phyloP scores from a whole-genome alignment of 352 stramenopile species.

The Globisporangium megalacanthum region DNA sequence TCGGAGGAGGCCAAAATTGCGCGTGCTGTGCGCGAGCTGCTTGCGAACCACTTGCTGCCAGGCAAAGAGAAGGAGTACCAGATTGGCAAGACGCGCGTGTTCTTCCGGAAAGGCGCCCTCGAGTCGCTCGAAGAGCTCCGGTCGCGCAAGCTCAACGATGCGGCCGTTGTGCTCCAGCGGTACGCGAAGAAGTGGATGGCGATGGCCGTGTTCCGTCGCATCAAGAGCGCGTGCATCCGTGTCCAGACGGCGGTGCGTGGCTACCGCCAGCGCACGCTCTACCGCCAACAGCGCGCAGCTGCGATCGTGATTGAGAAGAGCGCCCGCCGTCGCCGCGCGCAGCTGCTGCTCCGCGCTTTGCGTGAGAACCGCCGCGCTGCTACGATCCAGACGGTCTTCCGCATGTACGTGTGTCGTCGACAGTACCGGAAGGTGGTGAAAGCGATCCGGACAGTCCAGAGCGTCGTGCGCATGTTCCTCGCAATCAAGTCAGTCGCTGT shows the following conservation, averaged over 20 bases:
- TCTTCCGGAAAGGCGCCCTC: slow-evolving; percentile 79
- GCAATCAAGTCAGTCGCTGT: slow-evolving; percentile 68
- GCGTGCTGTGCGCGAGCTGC: slow-evolving; percentile 60
- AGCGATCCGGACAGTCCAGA: slow-evolving; percentile 72
- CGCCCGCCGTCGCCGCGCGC: slow-evolving; percentile 53
- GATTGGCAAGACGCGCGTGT: slow-evolving; percentile 85
- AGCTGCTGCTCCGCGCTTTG: slow-evolving; percentile 50
- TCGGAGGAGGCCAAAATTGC: slow-evolving; percentile 56
- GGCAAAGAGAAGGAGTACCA: slow-evolving; percentile 74
- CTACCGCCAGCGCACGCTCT: slow-evolving; percentile 34
- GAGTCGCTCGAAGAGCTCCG: slow-evolving; percentile 81
- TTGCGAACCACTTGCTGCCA: slow-evolving; percentile 68
- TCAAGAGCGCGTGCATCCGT: slow-evolving; percentile 49
- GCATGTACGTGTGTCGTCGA: slow-evolving; percentile 65
- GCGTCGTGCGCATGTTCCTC: slow-evolving; percentile 78
- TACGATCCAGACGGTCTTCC: slow-evolving; percentile 82
- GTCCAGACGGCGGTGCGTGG: slow-evolving; percentile 59
- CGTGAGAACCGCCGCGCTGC: slow-evolving; percentile 65
- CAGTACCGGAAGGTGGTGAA: slow-evolving; percentile 67
- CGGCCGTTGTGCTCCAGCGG: slow-evolving; percentile 75
- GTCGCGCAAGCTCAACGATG: slow-evolving; percentile 73
- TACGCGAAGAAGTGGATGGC: slow-evolving; percentile 82
- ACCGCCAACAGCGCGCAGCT: slow-evolving; percentile 54
- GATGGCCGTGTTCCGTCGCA: slow-evolving; percentile 48
- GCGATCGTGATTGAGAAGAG: slow-evolving; percentile 65